Percentiles rank a stretch among this genome's conserved stretches.
Evolutionary conservation across 257 asterid species (phyloP).

Genomic region (Schizonepeta tenuifolia): DNA sequence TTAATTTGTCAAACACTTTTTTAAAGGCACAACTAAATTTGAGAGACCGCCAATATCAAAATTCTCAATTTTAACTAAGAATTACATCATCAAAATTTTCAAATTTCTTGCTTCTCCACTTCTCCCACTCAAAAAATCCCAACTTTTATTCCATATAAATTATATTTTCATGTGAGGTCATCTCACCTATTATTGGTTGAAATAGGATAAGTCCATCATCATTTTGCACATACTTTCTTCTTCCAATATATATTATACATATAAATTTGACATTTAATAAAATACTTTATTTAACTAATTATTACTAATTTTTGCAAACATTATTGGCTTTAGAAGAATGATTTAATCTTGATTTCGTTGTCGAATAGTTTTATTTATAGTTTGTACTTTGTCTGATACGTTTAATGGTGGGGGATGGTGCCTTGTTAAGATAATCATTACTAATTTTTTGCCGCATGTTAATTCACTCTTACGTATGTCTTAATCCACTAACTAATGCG

Average conservation of each 20-base stretch:
- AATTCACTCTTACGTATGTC: constrained; percentile 46
- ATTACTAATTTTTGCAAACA: constrained; percentile 1
- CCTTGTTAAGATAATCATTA: constrained; percentile 38
- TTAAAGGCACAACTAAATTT: neutral
- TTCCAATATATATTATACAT: constrained; percentile 7
- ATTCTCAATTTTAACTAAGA: constrained; percentile 25
- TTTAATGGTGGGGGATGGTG: constrained; percentile 46
- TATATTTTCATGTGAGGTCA: constrained; percentile 39
- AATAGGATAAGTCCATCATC: constrained; percentile 56
- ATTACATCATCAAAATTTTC: constrained; percentile 30
- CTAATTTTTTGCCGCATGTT: constrained; percentile 35
- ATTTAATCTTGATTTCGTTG: constrained; percentile 34
- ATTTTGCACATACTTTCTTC: constrained; percentile 35
- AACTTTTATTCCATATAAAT: constrained; percentile 18
- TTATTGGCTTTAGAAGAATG: constrained; percentile 35
- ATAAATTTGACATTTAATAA: neutral
- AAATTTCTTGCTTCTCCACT: constrained; percentile 53
- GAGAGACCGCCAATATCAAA: constrained; percentile 26
- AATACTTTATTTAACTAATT: neutral
- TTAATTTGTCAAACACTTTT: neutral
- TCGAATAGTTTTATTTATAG: constrained; percentile 34
- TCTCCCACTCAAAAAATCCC: constrained; percentile 50
- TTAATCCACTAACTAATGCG: constrained; percentile 49
- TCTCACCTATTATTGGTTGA: constrained; percentile 46
- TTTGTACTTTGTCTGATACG: constrained; percentile 41